Base-by-base conservation (phyloP, 441 rosid genomes). In the Kokia cookei region DNA sequence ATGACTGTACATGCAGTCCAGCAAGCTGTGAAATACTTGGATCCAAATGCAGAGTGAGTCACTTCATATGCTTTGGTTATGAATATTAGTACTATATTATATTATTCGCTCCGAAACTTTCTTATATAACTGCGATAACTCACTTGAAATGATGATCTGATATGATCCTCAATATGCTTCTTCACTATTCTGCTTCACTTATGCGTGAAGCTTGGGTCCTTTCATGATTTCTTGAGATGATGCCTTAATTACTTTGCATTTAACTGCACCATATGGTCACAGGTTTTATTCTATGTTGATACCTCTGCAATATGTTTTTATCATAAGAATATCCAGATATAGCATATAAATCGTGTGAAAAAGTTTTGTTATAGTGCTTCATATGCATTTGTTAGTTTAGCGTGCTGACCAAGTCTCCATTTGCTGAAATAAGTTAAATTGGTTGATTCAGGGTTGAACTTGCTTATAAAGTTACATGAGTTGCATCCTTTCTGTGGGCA, bases 1-100 rank as follows among this genome's bases (percentile, higher is more conserved):
- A 82, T 79, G 83, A 47, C 35, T 62, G 66, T 81, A 3, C 48
- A 79, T 71, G 77, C 87, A 17, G 35, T 73, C 43, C 45, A 45
- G 13, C 40, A 47, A 35, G 85, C 83, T 71, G 72, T 79, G 35
- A 27, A 71, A 27, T 14, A 14, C 48, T 35, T 81, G 74, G 77
- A 65, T 32, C 67, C 13, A 62, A 29, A 14, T 59, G 24, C 48
- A 14, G 13, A 4, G 83, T 79, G 53, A 80, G 83, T 2, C 42
- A 43, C 66, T 14, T 37, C 14, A 43, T 13, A 71, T 24, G 54
- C 35, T 57, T 68, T 67, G 12, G 15, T 65, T 65, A 17, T 65
- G 70, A 65, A 65, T 45, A 45, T 24, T 65, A 50, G 15, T 27
- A 29, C 14, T n/a, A 50, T 27, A 35, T 50, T 15, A 15, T 67